Evolutionary conservation across 345 rosid species (phyloP), one percentile per base, ranked within the genome.

Genomic region (Moringa oleifera): DNA sequence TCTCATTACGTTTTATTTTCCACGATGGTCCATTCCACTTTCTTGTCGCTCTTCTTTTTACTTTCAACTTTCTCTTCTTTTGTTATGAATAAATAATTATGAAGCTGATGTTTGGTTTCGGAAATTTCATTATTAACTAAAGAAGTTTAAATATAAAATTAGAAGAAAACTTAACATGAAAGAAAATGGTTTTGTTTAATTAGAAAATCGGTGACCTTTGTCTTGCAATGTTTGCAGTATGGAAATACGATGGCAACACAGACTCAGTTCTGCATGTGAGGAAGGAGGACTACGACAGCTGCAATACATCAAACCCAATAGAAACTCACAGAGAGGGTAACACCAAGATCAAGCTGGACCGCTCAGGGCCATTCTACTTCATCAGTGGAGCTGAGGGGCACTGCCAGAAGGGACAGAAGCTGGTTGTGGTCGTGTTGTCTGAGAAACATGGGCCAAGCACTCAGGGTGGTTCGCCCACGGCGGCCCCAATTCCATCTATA

Each of bases 191-290:
- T n/a, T n/a, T n/a, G n/a, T n/a, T n/a, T n/a, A n/a, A n/a, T n/a
- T n/a, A n/a, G n/a, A n/a, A n/a, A n/a, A n/a, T n/a, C n/a, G n/a
- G n/a, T n/a, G n/a, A n/a, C n/a, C n/a, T n/a, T n/a, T n/a, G n/a
- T n/a, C n/a, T n/a, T n/a, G n/a, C n/a, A n/a, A n/a, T 28, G 3
- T 28, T 28, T 28, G 21, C 64, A 83, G 92, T 63, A 20, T 83
- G 75, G 73, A 77, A 68, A 50, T 82, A 78, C 51, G 78, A 84
- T 41, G 47, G 33, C 13, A 80, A 69, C 46, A 65, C 37, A 0
- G 95, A 87, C 53, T 85, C 84, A 7, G 88, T 85, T 21, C 64
- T 81, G 53, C 62, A 83, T 71, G 90, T 81, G 69, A 77, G 79
- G 0, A 67, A 68, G 47, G 75, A 76, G 64, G 83, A 65, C 41